Conservation (phyloP, 2,329 filamentous ascomycete species). For the Calonectria crousiana region DNA sequence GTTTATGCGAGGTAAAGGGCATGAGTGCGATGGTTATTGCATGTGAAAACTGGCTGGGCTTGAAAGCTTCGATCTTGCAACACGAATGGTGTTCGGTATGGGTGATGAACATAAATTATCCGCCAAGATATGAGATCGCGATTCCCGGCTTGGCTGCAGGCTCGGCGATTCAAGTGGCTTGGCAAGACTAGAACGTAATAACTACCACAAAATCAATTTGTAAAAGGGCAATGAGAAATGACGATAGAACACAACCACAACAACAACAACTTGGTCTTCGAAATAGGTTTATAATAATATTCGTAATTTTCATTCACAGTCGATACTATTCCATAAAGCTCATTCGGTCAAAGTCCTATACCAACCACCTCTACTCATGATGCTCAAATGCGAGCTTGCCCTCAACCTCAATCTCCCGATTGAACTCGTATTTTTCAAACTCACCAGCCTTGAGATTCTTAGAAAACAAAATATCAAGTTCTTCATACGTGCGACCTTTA, state of each 20-base stretch:
- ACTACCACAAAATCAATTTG: neutral
- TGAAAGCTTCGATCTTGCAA: neutral
- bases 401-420: neutral
- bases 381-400: neutral
- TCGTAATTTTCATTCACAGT: neutral
- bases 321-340: neutral
- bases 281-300: neutral
- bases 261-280: neutral
- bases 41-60: neutral
- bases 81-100: too few relatives aligned
- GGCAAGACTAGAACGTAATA: neutral
- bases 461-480: slow-evolving; percentile 47
- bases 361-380: neutral
- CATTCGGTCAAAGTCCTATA: neutral
- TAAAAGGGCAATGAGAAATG: neutral
- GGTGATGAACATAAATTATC: neutral
- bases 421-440: neutral
- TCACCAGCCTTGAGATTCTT: neutral
- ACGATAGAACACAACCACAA: neutral
- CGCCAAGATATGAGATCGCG: neutral
- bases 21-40: neutral
- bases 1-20: neutral
- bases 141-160: slow-evolving; percentile 3
- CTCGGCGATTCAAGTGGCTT: slow-evolving; percentile 2
- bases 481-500: slow-evolving; percentile 45